Evolutionary conservation across 179 eudicot genomes (phyloP).

Genomic region (Drosera spatulata): DNA sequence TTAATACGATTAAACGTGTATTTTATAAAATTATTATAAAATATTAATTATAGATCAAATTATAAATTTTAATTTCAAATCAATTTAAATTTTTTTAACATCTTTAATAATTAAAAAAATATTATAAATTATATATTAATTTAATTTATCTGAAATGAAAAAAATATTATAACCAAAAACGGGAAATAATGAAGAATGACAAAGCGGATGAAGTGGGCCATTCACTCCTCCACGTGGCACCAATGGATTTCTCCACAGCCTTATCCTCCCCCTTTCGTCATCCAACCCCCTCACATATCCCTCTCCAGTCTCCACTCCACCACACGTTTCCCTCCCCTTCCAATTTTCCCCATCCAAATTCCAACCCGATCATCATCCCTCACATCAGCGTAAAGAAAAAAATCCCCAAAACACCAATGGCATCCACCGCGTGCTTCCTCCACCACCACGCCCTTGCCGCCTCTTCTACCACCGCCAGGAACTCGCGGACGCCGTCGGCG

Average conservation of each 20-base stretch:
- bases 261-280: conserved; percentile 27
- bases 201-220: conserved; percentile 12
- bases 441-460: conserved; percentile 57
- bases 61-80: too few relatives aligned
- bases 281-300: conserved; percentile 33
- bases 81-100: too few relatives aligned
- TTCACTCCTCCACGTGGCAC: conserved; percentile 17
- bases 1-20: too few relatives aligned
- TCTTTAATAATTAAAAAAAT: too few relatives aligned
- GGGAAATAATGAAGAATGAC: neutral
- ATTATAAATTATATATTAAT: too few relatives aligned
- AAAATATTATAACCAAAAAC: too few relatives aligned
- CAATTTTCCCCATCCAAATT: neutral
- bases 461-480: conserved; percentile 21
- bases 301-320: conserved; percentile 7
- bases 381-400: neutral
- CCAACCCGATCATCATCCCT: neutral
- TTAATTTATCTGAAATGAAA: too few relatives aligned
- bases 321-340: conserved; percentile 14
- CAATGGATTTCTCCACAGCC: conserved; percentile 27
- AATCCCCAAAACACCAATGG: conserved; percentile 23
- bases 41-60: too few relatives aligned
- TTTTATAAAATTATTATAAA: too few relatives aligned
- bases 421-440: conserved; percentile 75
- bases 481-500: conserved; percentile 13